A percentile compares a stretch with the other conserved stretches of the same genome.
Evolutionary conservation across 225 moss, liverwort and hornwort genomes (phyloP).

Genomic region (Physcomitrellopsis africana): DNA sequence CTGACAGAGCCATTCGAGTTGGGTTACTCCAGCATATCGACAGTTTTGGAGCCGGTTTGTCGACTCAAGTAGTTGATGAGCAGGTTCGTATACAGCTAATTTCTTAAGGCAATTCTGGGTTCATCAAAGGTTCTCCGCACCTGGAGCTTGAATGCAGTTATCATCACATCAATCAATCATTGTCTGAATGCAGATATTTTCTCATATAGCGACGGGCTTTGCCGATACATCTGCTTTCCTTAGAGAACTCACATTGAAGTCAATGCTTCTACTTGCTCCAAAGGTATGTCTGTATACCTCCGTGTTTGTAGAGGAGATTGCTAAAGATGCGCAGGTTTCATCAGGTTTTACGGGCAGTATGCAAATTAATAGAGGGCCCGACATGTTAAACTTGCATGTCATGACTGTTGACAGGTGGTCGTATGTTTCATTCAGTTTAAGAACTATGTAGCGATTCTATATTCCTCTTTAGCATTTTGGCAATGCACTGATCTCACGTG

Average conservation of each 20-base stretch:
- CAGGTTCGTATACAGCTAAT: slow-evolving; percentile 55
- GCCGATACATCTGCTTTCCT: slow-evolving; percentile 89
- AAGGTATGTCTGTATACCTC: slow-evolving; percentile 52
- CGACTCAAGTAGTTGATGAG: slow-evolving; percentile 91
- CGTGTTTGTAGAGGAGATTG: slow-evolving; percentile 6
- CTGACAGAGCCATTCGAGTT: slow-evolving; percentile 90
- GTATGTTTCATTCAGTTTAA: not conserved
- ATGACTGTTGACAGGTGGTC: not conserved
- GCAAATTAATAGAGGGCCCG: not conserved
- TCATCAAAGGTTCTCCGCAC: slow-evolving; percentile 8
- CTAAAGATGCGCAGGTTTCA: not conserved
- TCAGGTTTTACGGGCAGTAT: not conserved
- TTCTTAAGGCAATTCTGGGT: not conserved
- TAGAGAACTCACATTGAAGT: slow-evolving; percentile 88
- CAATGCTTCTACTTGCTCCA: slow-evolving; percentile 91
- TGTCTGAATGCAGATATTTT: slow-evolving; percentile 65
- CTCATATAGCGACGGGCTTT: slow-evolving; percentile 93
- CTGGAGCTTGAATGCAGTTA: slow-evolving; percentile 8
- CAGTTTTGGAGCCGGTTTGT: slow-evolving; percentile 77
- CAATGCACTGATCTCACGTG: not conserved
- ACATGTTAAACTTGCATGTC: not conserved
- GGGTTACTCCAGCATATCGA: slow-evolving; percentile 90
- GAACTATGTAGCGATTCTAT: slow-evolving; percentile 3
- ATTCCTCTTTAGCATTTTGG: not conserved
- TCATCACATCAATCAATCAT: slow-evolving; percentile 3